These are phyloP conservation scores for Paracamarosporium sp. DNA, from an alignment of 2,329 filamentous ascomycete genomes.

Conservation along the genomic window DNA sequence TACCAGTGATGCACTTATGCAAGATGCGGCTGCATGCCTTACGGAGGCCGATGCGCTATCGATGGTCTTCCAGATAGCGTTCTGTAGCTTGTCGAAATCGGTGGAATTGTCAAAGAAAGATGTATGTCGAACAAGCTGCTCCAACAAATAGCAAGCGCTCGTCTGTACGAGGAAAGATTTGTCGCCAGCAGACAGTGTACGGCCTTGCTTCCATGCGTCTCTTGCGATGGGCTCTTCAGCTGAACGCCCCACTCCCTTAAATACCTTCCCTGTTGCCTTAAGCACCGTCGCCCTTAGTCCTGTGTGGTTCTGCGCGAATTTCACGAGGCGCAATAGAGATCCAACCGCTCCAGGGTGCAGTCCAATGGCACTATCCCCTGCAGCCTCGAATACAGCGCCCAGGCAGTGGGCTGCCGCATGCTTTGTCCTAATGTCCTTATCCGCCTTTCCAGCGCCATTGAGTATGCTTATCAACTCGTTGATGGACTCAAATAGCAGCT, in stretches of 20 bases:
- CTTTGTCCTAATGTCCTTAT: slow-evolving; percentile 78
- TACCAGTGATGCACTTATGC: slow-evolving; percentile 81
- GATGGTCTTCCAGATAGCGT: slow-evolving; percentile 82
- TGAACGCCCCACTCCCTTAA: slow-evolving; percentile 75
- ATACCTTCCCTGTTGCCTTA: slow-evolving; percentile 75
- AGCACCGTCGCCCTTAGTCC: slow-evolving; percentile 83
- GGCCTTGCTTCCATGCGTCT: slow-evolving; percentile 91
- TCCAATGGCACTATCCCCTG: slow-evolving; percentile 89
- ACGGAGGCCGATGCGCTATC: slow-evolving; percentile 79
- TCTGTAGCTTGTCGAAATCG: slow-evolving; percentile 90
- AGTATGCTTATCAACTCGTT: slow-evolving; percentile 82
- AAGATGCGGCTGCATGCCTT: slow-evolving; percentile 84
- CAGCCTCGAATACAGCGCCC: slow-evolving; percentile 88
- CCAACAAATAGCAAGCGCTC: slow-evolving; percentile 79
- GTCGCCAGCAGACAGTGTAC: slow-evolving; percentile 77
- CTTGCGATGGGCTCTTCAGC: slow-evolving; percentile 85
- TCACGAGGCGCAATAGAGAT: slow-evolving; percentile 78
- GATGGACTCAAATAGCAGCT: slow-evolving; percentile 91
- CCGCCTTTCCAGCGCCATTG: slow-evolving; percentile 72
- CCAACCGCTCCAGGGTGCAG: slow-evolving; percentile 77
- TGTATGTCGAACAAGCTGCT: slow-evolving; percentile 74
- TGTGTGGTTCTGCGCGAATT: slow-evolving; percentile 78
- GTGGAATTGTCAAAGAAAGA: slow-evolving; percentile 84
- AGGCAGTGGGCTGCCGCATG: slow-evolving; percentile 88
- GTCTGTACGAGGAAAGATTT: slow-evolving; percentile 84